A percentile compares a stretch with the other conserved stretches of the same genome.
Evolutionary conservation across 805 yeast species (phyloP).

Genomic region (Starmerella khaoyaiensis): DNA sequence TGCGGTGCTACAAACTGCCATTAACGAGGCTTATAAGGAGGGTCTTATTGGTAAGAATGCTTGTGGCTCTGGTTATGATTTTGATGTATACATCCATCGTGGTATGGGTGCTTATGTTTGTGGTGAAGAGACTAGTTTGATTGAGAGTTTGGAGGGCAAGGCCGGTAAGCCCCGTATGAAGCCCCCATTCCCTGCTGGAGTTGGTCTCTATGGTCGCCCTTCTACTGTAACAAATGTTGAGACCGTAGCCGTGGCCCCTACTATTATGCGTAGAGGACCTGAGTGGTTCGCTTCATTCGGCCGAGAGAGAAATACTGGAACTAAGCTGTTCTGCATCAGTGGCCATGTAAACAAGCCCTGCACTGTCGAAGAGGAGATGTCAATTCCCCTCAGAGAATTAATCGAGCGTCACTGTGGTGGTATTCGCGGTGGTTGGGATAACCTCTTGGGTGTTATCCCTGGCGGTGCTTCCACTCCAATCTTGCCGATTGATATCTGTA

Average conservation of each 20-base stretch:
- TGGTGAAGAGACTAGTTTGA: constrained; percentile 85
- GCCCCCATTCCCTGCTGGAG: constrained; percentile 94
- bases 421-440: constrained; percentile 86
- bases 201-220: constrained; percentile 82
- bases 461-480: constrained; percentile 86
- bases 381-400: constrained; percentile 69
- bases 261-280: constrained; percentile 79
- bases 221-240: constrained; percentile 85
- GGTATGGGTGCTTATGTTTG: constrained; percentile 91
- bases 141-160: constrained; percentile 81
- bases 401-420: constrained; percentile 87
- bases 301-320: constrained; percentile 72
- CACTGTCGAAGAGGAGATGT: constrained; percentile 90
- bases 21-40: constrained; percentile 73
- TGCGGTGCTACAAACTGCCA: constrained; percentile 58
- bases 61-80: constrained; percentile 75
- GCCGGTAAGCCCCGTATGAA: constrained; percentile 88
- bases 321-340: constrained; percentile 72
- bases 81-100: constrained; percentile 74
- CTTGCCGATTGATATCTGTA: constrained; percentile 54
- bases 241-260: constrained; percentile 82
- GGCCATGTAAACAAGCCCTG: constrained; percentile 89
- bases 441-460: constrained; percentile 73
- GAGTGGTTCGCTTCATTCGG: constrained; percentile 78
- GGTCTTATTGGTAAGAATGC: constrained; percentile 75